Evolutionary conservation across 2,329 filamentous ascomycete genomes (phyloP), one percentile per base, ranked within the genome.

Genomic region (Fusarium duplospermum): DNA sequence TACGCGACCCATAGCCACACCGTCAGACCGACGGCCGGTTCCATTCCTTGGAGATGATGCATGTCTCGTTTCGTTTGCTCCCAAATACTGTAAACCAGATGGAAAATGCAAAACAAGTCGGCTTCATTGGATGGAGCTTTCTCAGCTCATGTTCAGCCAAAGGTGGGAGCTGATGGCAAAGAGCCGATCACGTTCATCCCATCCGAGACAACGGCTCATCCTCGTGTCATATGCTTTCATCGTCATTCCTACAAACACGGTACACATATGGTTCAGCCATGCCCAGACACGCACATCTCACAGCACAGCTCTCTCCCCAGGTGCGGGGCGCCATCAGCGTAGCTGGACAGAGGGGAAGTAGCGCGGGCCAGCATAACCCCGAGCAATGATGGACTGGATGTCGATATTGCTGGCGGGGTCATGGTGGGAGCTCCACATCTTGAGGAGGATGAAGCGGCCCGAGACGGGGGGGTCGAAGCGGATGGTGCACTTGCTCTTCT

Each of bases 401-500:
- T 98, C 95, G 73, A 98, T 97, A 78, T 97, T 97, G 67, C 86
- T 86, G 6, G 81, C 77, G 5, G 89, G 87, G 57, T 92, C 90
- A 29, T 90, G 89, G 68, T 90, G 89, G 2, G 93, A 93, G 77
- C 92, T 95, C 93, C 94, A 98, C 81, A 98, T 90, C 86, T 98
- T 98, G 72, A 98, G 86, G 47, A 98, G 83, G 62, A 98, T 93
- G 81, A 93, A 97, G 66, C 94, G 90, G 6, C 93, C 94, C 13
- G 93, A 94, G 69, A 96, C 89, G 0, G 93, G 92, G 66, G 94
- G 93, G 76, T 95, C 90, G 76, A 98, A 98, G 67, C 90, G 92
- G 77, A 98, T 93, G 16, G 92, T 95, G 76, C 96, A 96, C 82
- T 93, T 94, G 84, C 91, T 94, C 84, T 94, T 95, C 77, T 93